These are phyloP conservation scores for Thelonectria blattea DNA, from an alignment of 2,329 filamentous ascomycete genomes.

Conservation along the genomic window DNA sequence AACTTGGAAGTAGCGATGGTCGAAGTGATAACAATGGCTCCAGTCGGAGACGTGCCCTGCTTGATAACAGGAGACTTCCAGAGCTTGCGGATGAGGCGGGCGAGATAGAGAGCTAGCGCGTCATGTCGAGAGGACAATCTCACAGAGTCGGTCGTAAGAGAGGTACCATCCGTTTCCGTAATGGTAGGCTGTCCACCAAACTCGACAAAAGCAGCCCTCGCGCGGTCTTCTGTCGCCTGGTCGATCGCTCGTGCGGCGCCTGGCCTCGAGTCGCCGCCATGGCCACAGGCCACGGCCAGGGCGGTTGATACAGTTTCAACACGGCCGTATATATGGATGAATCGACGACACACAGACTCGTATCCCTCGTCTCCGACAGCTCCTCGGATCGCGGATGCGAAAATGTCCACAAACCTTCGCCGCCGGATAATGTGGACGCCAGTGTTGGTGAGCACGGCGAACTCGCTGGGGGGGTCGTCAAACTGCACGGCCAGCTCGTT, in stretches of 20 bases:
- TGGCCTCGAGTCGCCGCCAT: constrained; percentile 76
- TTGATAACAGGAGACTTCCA: constrained; percentile 83
- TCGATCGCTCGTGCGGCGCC: constrained; percentile 81
- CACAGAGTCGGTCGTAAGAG: constrained; percentile 80
- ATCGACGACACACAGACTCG: constrained; percentile 81
- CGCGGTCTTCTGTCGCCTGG: constrained; percentile 83
- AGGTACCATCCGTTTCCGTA: constrained; percentile 75
- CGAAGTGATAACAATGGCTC: constrained; percentile 68
- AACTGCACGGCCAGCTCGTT: constrained; percentile 98
- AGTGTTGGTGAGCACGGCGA: constrained; percentile 89
- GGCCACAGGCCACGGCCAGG: constrained; percentile 91
- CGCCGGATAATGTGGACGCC: constrained; percentile 87
- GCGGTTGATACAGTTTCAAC: constrained; percentile 90
- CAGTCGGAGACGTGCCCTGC: constrained; percentile 56
- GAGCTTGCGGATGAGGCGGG: constrained; percentile 83
- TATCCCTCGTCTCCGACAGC: constrained; percentile 79
- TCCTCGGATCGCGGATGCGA: constrained; percentile 79
- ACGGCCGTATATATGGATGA: constrained; percentile 85
- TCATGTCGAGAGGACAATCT: constrained; percentile 88
- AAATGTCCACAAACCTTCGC: constrained; percentile 87
- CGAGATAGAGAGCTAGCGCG: constrained; percentile 85
- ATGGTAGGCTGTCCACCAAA: constrained; percentile 87
- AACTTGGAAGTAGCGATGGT: constrained; percentile 73
- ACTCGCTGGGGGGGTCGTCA: constrained; percentile 79
- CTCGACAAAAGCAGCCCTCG: constrained; percentile 87